phyloP scores from a whole-genome alignment of 1,139 yeast species.

The Yamadazyma sp. region DNA sequence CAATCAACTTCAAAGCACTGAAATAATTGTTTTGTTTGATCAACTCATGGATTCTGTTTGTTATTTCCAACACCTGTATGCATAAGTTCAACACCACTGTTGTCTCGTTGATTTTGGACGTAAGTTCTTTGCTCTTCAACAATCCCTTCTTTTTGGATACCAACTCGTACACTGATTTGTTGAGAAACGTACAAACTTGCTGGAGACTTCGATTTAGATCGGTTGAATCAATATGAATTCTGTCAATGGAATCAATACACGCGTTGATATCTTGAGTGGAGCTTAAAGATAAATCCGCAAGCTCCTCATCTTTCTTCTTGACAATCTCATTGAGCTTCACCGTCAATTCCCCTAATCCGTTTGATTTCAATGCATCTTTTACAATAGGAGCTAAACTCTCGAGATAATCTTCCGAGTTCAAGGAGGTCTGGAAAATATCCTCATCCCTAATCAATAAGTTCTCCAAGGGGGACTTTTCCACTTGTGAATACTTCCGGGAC shows the following conservation, averaged over 20 bases:
- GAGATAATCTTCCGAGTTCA: slow-evolving; percentile 67
- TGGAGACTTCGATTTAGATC: slow-evolving; percentile 53
- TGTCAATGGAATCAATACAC: slow-evolving; percentile 55
- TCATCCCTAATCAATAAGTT: slow-evolving; percentile 44
- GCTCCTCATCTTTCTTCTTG: slow-evolving; percentile 59
- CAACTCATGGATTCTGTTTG: slow-evolving; percentile 82
- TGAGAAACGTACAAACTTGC: slow-evolving; percentile 52
- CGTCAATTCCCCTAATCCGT: slow-evolving; percentile 58
- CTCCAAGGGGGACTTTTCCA: slow-evolving; percentile 39
- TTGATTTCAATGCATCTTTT: slow-evolving; percentile 59
- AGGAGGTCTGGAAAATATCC: slow-evolving; percentile 47
- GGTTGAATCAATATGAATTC: slow-evolving; percentile 54
- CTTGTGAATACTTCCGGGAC: background rate
- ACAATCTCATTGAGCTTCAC: slow-evolving; percentile 58
- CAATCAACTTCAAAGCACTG: slow-evolving; percentile 81
- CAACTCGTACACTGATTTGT: slow-evolving; percentile 63
- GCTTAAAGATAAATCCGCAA: slow-evolving; percentile 59
- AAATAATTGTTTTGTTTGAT: slow-evolving; percentile 75
- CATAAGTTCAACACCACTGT: slow-evolving; percentile 63
- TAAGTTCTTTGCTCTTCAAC: slow-evolving; percentile 57
- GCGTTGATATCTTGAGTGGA: slow-evolving; percentile 59
- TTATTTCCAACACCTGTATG: slow-evolving; percentile 78
- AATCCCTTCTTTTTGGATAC: slow-evolving; percentile 57
- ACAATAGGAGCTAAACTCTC: slow-evolving; percentile 83
- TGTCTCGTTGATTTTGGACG: slow-evolving; percentile 63